These are phyloP conservation scores for Asterella californica DNA, from an alignment of 225 moss, liverwort and hornwort genomes.

Conservation along the genomic window DNA sequence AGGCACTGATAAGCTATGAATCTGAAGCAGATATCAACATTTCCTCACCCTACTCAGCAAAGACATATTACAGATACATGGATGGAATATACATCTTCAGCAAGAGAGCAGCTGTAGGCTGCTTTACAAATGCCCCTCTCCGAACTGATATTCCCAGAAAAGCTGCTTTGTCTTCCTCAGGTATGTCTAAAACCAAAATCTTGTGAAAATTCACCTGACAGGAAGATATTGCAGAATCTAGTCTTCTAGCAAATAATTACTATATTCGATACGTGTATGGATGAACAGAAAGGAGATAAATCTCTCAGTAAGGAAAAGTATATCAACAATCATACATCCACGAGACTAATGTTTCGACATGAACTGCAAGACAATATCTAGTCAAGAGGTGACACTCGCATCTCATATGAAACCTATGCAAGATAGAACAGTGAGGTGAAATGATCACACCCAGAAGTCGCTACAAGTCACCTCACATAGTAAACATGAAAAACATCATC, in stretches of 20 bases:
- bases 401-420: not conserved
- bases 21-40: not conserved
- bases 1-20: not conserved
- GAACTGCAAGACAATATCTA: not conserved
- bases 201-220: conserved; percentile 3
- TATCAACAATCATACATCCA: not conserved
- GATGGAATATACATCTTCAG: not conserved
- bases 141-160: not conserved
- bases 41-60: not conserved
- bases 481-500: not conserved
- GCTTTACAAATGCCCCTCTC: not conserved
- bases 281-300: not conserved
- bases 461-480: not conserved
- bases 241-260: not conserved
- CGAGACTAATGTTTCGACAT: not conserved
- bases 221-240: not conserved
- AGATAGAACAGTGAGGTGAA: not conserved
- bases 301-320: not conserved
- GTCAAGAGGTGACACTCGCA: not conserved
- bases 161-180: not conserved
- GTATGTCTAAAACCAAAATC: not conserved
- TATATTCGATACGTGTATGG: not conserved
- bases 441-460: not conserved
- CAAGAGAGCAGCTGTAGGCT: not conserved
- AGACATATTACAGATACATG: not conserved